These are phyloP conservation scores for Eucalyptus lansdowneana DNA, from an alignment of 345 rosid species.

Conservation along the genomic window DNA sequence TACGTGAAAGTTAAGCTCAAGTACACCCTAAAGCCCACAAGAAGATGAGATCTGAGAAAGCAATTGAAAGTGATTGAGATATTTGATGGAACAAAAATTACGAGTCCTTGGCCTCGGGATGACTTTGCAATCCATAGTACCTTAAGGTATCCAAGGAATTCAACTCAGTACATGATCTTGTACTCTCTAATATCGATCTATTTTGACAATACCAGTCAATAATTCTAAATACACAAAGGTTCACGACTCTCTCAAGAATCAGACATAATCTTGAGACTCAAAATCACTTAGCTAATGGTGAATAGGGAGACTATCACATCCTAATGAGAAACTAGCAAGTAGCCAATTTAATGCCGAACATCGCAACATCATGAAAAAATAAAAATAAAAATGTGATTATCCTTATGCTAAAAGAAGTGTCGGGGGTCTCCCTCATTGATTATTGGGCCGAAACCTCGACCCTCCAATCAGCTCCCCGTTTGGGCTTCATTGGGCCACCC, in stretches of 20 bases:
- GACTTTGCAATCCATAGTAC: neutral
- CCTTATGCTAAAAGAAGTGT: neutral
- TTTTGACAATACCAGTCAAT: neutral
- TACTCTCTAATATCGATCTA: rapidly evolving
- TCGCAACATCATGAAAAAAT: neutral
- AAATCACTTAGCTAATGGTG: neutral
- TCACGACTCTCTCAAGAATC: neutral
- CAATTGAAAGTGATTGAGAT: neutral
- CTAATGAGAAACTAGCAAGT: neutral
- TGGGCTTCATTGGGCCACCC: neutral
- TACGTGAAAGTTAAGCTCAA: neutral
- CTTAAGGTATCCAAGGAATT: neutral
- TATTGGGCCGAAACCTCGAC: neutral
- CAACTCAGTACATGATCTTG: neutral
- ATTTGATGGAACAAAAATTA: neutral
- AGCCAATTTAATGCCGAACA: neutral
- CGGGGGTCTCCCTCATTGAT: neutral
- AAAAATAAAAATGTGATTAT: neutral
- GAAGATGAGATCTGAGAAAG: neutral
- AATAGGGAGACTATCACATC: neutral
- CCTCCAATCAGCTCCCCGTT: neutral
- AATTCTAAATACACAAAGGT: neutral
- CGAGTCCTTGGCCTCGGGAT: neutral
- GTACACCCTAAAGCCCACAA: neutral
- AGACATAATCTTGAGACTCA: neutral